Conservation (phyloP, 768 basidiomycete species). For the Hericium rajendrae region DNA sequence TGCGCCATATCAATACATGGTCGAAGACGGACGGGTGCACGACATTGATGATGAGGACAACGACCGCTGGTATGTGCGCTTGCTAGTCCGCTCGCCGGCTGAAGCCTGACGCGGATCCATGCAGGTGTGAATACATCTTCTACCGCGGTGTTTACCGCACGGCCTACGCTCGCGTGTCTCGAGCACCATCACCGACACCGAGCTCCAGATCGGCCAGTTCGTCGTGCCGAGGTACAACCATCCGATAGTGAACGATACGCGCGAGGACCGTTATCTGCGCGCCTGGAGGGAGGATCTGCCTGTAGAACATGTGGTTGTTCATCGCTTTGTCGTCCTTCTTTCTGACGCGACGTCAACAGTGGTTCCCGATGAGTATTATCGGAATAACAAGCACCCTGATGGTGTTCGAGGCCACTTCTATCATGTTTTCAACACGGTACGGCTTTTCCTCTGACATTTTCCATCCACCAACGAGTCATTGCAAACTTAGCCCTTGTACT, state of each 20-base stretch:
- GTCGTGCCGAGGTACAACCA: slow-evolving; percentile 54
- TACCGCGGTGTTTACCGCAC: slow-evolving; percentile 76
- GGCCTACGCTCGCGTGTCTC: slow-evolving; percentile 73
- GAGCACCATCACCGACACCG: slow-evolving; percentile 86
- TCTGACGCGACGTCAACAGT: slow-evolving; percentile 29
- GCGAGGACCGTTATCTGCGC: slow-evolving; percentile 57
- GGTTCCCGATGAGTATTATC: slow-evolving; percentile 71
- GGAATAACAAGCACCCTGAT: slow-evolving; percentile 32
- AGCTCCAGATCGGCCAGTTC: slow-evolving; percentile 83
- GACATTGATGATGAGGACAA: slow-evolving; percentile 69
- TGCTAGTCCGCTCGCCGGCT: neutral
- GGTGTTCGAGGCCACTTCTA: slow-evolving; percentile 67
- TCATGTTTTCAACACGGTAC: slow-evolving; percentile 66
- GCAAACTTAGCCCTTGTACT: slow-evolving; percentile 28
- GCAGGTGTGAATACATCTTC: slow-evolving; percentile 85
- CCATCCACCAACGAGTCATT: neutral
- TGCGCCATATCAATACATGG: slow-evolving; percentile 65
- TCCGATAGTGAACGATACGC: slow-evolving; percentile 45
- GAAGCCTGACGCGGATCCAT: neutral
- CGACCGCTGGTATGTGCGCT: slow-evolving; percentile 53
- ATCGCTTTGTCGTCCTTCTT: neutral
- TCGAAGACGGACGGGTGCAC: slow-evolving; percentile 67
- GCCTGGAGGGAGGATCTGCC: slow-evolving; percentile 58
- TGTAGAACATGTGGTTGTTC: slow-evolving; percentile 39
- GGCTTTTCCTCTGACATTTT: slow-evolving; percentile 15